Evolutionary conservation across 1,284 basidiomycete genomes (phyloP).

Genomic region (Microbotryum scabiosae): DNA sequence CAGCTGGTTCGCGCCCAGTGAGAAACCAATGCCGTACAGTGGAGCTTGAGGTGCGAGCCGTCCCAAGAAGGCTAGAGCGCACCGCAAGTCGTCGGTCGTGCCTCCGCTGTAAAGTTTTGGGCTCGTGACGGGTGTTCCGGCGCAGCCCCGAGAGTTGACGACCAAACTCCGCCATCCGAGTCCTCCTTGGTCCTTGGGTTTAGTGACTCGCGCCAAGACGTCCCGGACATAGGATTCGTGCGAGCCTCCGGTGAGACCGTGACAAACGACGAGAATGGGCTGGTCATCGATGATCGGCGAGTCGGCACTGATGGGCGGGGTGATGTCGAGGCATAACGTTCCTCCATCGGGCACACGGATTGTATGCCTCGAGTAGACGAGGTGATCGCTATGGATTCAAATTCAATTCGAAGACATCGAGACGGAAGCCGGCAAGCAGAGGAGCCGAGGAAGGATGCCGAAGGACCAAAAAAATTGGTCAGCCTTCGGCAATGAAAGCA

Average conservation of each 20-base stretch:
- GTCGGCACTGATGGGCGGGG: constrained; percentile 51
- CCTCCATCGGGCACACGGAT: constrained; percentile 60
- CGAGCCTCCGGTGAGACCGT: constrained; percentile 47
- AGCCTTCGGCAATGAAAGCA: constrained; percentile 4
- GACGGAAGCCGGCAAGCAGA: neutral
- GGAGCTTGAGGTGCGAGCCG: constrained; percentile 68
- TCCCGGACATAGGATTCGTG: constrained; percentile 82
- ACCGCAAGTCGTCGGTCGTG: constrained; percentile 48
- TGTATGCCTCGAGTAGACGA: constrained; percentile 45
- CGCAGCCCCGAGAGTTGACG: constrained; percentile 82
- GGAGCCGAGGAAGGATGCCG: too few relatives aligned
- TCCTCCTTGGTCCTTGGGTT: constrained; percentile 60
- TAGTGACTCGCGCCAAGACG: constrained; percentile 59
- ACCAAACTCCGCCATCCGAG: constrained; percentile 80
- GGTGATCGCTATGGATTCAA: constrained; percentile 9
- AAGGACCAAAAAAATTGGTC: neutral
- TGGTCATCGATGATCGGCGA: constrained; percentile 51
- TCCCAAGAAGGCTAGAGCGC: constrained; percentile 68
- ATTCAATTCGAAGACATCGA: neutral
- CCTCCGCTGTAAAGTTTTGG: constrained; percentile 29
- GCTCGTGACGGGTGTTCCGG: constrained; percentile 22
- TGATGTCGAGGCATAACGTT: constrained; percentile 63
- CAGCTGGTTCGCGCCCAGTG: constrained; percentile 84
- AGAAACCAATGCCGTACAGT: constrained; percentile 82
- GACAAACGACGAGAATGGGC: constrained; percentile 73